Conservation (phyloP, 1,284 basidiomycete species). For the Gomphus bonarii region DNA sequence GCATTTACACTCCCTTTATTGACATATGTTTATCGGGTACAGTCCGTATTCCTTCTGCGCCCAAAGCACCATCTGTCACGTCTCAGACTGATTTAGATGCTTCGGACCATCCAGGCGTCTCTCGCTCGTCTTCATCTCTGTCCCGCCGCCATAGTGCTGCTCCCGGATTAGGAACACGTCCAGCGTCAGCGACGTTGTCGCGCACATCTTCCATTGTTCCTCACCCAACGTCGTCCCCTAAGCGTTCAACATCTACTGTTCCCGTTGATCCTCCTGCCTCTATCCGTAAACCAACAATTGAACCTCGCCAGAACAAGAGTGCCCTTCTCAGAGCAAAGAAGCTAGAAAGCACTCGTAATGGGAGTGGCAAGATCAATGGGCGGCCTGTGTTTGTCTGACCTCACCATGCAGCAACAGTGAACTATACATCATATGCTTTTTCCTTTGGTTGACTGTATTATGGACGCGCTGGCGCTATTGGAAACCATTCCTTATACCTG, state of each 20-base stretch:
- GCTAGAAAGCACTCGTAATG: slow-evolving; percentile 27
- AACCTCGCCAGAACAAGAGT: slow-evolving; percentile 62
- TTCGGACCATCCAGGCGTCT: slow-evolving; percentile 17
- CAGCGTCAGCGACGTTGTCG: slow-evolving; percentile 7
- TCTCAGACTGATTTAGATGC: slow-evolving; percentile 13
- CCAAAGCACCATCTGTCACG: slow-evolving; percentile 26
- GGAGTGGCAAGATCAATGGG: slow-evolving; percentile 8
- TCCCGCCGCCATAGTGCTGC: slow-evolving; percentile 10
- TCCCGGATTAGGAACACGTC: slow-evolving; percentile 2
- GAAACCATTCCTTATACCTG: not conserved
- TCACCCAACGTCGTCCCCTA: not conserved
- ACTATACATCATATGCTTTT: not conserved
- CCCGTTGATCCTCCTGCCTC: slow-evolving; percentile 21
- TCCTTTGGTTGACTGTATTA: not conserved
- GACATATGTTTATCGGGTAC: not conserved
- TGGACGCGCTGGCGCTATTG: slow-evolving; percentile 1
- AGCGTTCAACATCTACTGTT: slow-evolving; percentile 6
- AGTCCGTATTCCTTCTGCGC: slow-evolving; percentile 33
- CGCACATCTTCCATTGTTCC: slow-evolving; percentile 2
- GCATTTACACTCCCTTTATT: slow-evolving; percentile 3
- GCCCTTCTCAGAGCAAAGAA: slow-evolving; percentile 64
- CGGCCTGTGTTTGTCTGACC: slow-evolving; percentile 9
- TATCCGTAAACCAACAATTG: slow-evolving; percentile 51
- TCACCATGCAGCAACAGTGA: not conserved
- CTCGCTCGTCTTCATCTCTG: slow-evolving; percentile 17